Base-by-base conservation (phyloP, 2,329 filamentous ascomycete genomes). In the Penicillium nordicum region DNA sequence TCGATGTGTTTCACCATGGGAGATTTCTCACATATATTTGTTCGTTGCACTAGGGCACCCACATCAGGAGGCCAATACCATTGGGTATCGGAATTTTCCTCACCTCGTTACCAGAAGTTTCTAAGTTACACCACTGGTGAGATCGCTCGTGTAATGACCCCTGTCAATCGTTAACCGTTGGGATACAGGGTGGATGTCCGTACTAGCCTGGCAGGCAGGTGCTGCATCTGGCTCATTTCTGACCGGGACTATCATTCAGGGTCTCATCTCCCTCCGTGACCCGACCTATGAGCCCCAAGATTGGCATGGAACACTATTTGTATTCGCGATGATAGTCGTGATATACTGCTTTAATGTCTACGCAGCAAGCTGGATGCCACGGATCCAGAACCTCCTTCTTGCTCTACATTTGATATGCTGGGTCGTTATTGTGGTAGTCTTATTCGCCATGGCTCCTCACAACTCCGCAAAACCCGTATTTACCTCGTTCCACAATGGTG, bases 11-110 rank as follows among this genome's bases (percentile, higher is more conserved):
- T 12, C 1, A 9, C 12, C 3, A 5, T 11, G 27, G 3, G 11
- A 25, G 1, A 1, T 30, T 30, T 38, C 32, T 38, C 3, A 30
- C 12, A 12, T 14, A 16, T 14, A 3, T 12, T 14, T 14, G 11
- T 23, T 29, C 18, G 7, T 8, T 21, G 6, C 4, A 21, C 8
- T 14, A 53, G 41, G 50, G 50, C 42, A 27, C 50, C 50, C 2
- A 53, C 50, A 0, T 77, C 78, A 8, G 82, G 82, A 29, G 82
- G 83, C 2, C 81, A 84, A 60, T 84, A 84, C 58, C 80, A 83
- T 59, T 84, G 80, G 81, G 80, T 83, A 2, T 82, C 77, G 2
- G 80, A 82, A 50, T 82, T 83, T 57, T 77, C 81, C 0, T 77
- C 81, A 0, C 69, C 66, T 0, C 67, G 69, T 32, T 74, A 76